Evolutionary conservation across 768 basidiomycete genomes (phyloP).

Genomic region (Auricularia sp.): DNA sequence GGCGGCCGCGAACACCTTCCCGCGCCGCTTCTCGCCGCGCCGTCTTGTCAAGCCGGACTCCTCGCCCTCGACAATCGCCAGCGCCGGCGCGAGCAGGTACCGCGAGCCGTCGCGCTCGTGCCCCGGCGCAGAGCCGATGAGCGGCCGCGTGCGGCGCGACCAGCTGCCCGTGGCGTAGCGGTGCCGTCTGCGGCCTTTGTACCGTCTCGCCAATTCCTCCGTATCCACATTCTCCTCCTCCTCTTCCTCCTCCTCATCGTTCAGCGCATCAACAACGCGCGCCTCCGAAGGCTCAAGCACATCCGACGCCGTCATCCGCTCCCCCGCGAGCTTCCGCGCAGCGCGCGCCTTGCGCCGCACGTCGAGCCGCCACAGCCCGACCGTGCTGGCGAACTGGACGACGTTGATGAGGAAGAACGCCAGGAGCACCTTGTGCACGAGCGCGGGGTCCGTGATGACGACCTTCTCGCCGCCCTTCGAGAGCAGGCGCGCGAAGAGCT

Average conservation of each 20-base stretch:
- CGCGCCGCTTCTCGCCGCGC: slow-evolving; percentile 33
- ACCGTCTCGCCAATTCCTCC: neutral
- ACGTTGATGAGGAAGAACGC: slow-evolving; percentile 48
- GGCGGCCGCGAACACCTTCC: slow-evolving; percentile 38
- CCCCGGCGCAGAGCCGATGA: neutral
- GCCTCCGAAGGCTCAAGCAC: slow-evolving; percentile 1
- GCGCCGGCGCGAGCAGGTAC: slow-evolving; percentile 11
- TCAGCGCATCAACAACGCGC: neutral
- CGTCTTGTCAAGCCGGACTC: slow-evolving; percentile 12
- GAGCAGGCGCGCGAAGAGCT: neutral
- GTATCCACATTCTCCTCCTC: neutral
- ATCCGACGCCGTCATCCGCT: slow-evolving; percentile 3
- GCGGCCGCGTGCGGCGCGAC: slow-evolving; percentile 3
- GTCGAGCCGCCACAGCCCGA: slow-evolving; percentile 41
- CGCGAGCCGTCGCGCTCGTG: neutral
- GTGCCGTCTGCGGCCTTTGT: neutral
- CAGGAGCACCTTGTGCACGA: slow-evolving; percentile 46
- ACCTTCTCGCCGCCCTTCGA: neutral
- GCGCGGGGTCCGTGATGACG: slow-evolving; percentile 14
- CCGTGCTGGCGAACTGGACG: slow-evolving; percentile 43
- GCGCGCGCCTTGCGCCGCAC: slow-evolving; percentile 10
- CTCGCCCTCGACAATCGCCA: slow-evolving; percentile 16
- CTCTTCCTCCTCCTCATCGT: neutral
- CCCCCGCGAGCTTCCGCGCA: neutral
- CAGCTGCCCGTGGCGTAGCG: neutral